Percentiles rank a stretch among this genome's conserved stretches.
phyloP scores from a whole-genome alignment of 2,329 filamentous ascomycete genomes.

The Chaetomium strumarium region DNA sequence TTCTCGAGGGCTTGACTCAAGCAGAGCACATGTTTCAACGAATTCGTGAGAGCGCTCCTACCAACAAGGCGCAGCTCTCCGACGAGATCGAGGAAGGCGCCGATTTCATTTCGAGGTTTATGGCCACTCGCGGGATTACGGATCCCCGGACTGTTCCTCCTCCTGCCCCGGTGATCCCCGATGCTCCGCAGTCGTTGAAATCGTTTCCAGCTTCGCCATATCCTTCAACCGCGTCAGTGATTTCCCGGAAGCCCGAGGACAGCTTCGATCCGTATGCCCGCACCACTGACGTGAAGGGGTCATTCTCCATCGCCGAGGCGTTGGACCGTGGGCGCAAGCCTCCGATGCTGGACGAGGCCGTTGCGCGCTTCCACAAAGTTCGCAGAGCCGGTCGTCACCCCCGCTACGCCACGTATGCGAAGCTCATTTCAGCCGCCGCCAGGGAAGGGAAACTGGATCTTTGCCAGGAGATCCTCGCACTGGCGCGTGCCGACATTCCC shows the following conservation, averaged over 20 bases:
- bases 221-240: slow-evolving; percentile 49
- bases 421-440: slow-evolving; percentile 85
- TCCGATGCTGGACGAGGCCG: slow-evolving; percentile 69
- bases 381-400: slow-evolving; percentile 86
- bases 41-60: slow-evolving; percentile 61
- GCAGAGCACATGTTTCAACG: slow-evolving; percentile 82
- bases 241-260: slow-evolving; percentile 60
- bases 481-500: slow-evolving; percentile 86
- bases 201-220: slow-evolving; percentile 47
- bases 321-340: slow-evolving; percentile 74
- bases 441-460: slow-evolving; percentile 76
- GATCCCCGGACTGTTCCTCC: slow-evolving; percentile 49
- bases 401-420: slow-evolving; percentile 93
- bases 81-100: slow-evolving; percentile 86
- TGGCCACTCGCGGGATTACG: slow-evolving; percentile 48
- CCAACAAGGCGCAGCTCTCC: slow-evolving; percentile 50
- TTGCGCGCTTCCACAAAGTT: slow-evolving; percentile 85
- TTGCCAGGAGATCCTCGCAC: slow-evolving; percentile 79
- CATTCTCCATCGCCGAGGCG: slow-evolving; percentile 81
- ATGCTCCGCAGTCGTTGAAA: slow-evolving; percentile 46
- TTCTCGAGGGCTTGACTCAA: slow-evolving; percentile 73
- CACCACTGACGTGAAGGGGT: slow-evolving; percentile 89
- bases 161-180: slow-evolving; percentile 38
- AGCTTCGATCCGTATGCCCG: slow-evolving; percentile 86
- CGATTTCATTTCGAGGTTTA: slow-evolving; percentile 59